These are phyloP conservation scores for Chiua sp. DNA, from an alignment of 1,284 basidiomycete species.

Conservation along the genomic window DNA sequence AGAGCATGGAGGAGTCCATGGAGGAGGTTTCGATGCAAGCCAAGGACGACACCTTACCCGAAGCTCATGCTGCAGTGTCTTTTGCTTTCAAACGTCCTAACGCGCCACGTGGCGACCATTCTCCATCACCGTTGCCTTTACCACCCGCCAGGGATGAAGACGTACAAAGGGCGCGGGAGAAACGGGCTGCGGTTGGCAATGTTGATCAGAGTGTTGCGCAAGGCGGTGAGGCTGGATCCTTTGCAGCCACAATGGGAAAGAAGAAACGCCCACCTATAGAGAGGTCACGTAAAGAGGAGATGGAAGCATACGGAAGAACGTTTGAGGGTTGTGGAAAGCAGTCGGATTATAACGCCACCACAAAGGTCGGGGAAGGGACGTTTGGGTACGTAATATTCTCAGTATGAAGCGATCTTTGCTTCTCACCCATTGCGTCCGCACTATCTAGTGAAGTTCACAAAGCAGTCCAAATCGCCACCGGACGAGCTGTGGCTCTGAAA, in stretches of 20 bases:
- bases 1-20: conserved; percentile 35
- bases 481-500: conserved; percentile 85
- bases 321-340: conserved; percentile 83
- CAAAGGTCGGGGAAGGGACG: conserved; percentile 93
- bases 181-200: conserved; percentile 35
- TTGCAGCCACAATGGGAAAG: conserved; percentile 10
- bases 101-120: conserved; percentile 49
- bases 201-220: conserved; percentile 11
- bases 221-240: conserved; percentile 9
- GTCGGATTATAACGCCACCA: conserved; percentile 79
- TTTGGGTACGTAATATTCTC: conserved; percentile 72
- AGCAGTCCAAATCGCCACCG: conserved; percentile 69
- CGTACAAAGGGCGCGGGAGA: conserved; percentile 27
- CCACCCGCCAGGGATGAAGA: conserved; percentile 30
- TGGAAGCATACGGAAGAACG: conserved; percentile 62
- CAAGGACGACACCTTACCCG: conserved; percentile 42
- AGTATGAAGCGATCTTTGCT: conserved; percentile 6
- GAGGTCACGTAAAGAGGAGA: conserved; percentile 71
- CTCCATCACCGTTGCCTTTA: conserved; percentile 48
- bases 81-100: conserved; percentile 43
- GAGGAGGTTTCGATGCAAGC: conserved; percentile 25
- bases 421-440: conserved; percentile 1
- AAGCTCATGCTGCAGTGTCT: conserved; percentile 33
- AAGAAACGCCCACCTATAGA: conserved; percentile 45
- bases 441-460: conserved; percentile 85